These are phyloP conservation scores for Aspergillus novoparasiticus DNA, from an alignment of 2,329 filamentous ascomycete species.

Conservation along the genomic window DNA sequence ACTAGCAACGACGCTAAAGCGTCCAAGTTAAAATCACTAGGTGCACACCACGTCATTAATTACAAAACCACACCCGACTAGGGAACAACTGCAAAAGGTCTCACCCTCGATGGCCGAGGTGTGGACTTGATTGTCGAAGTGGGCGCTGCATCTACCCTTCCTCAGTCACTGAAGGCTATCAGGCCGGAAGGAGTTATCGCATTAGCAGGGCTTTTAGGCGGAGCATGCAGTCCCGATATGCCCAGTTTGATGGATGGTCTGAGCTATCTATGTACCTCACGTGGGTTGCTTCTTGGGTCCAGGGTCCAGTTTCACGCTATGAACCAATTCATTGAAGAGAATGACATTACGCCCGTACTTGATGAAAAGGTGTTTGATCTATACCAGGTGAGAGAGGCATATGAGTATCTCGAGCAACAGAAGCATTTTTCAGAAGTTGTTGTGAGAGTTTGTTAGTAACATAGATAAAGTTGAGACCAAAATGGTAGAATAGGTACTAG, in stretches of 20 bases:
- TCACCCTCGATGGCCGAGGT: conserved; percentile 51
- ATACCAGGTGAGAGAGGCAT: conserved; percentile 51
- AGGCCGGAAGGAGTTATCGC: conserved; percentile 53
- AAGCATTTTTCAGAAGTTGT: conserved; percentile 50
- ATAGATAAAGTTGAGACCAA: not conserved
- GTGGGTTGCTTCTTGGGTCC: conserved; percentile 52
- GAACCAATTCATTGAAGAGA: conserved; percentile 50
- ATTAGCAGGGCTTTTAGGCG: conserved; percentile 58
- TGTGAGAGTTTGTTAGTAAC: not conserved
- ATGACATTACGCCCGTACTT: conserved; percentile 51
- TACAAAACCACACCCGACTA: conserved; percentile 57
- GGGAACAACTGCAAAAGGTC: conserved; percentile 55
- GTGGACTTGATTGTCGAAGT: conserved; percentile 61
- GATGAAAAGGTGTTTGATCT: conserved; percentile 52
- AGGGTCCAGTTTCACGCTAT: conserved; percentile 55
- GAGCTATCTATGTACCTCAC: conserved; percentile 46
- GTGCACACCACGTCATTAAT: conserved; percentile 61
- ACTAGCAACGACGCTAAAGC: conserved; percentile 56
- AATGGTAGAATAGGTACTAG: not conserved
- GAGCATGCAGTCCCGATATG: conserved; percentile 38
- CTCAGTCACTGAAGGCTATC: conserved; percentile 46
- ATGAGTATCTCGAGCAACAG: conserved; percentile 53
- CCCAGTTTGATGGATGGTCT: conserved; percentile 42
- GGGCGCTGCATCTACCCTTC: conserved; percentile 56
- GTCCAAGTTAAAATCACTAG: conserved; percentile 53